These are phyloP conservation scores for Naganishia albida DNA, from an alignment of 1,284 basidiomycete genomes.

Conservation along the genomic window DNA sequence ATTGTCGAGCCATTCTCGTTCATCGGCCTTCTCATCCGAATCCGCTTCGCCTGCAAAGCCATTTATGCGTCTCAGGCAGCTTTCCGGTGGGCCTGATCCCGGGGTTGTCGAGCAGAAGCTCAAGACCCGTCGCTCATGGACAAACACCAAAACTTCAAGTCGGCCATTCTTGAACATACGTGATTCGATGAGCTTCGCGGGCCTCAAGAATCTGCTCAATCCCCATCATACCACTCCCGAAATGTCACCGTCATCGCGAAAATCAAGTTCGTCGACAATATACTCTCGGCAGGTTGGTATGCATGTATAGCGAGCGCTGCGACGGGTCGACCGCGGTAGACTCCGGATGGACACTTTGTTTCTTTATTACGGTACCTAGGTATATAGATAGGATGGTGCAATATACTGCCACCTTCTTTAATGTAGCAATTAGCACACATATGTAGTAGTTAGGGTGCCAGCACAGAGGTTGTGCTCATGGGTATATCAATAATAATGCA, in stretches of 20 bases:
- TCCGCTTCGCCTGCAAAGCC: constrained; percentile 5
- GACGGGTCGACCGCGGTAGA: not conserved
- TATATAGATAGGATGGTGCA: constrained; percentile 2
- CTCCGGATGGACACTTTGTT: not conserved
- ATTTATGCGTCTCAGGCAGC: constrained; percentile 6
- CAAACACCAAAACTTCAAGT: not conserved
- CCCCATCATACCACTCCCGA: constrained; percentile 1
- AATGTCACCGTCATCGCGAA: constrained; percentile 8
- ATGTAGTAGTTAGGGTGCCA: constrained; percentile 13
- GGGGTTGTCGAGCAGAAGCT: not conserved
- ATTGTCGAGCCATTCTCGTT: constrained; percentile 24
- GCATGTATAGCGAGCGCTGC: not conserved
- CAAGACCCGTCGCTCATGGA: constrained; percentile 5
- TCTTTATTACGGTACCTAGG: constrained; percentile 1
- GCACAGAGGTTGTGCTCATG: not conserved
- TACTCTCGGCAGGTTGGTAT: constrained; percentile 11
- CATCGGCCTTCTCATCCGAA: not conserved
- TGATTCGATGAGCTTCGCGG: constrained; percentile 28
- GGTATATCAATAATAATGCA: not conserved
- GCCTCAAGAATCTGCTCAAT: constrained; percentile 30
- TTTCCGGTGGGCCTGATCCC: constrained; percentile 17
- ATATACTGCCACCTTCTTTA: not conserved
- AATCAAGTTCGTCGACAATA: constrained; percentile 21
- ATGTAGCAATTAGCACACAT: constrained; percentile 30
- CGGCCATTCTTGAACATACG: constrained; percentile 23